Base-by-base conservation (phyloP, 345 rosid species). In the Syzygium jambos region DNA sequence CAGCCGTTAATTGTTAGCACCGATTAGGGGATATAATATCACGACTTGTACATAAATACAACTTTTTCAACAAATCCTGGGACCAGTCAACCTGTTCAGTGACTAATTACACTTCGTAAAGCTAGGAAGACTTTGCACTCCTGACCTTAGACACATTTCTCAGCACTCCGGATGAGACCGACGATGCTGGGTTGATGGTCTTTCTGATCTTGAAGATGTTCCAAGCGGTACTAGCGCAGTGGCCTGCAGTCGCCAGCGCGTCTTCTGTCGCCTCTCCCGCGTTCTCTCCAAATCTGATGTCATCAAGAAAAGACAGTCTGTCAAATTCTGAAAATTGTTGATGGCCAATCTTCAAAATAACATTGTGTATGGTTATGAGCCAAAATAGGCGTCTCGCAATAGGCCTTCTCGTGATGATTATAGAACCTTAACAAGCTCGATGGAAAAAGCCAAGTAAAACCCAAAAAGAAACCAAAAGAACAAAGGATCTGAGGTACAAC, bases 191-290 rank as follows among this genome's bases (percentile, higher is more conserved):
- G 90, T 88, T 88, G 17, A 95, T 84, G 86, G 97, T 95, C 90
- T 94, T 96, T 78, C 99, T 91, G 87, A 97, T 92, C 92, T 95
- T 94, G 87, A 97, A 91, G 15, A 96, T 86, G 87, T 96, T 97
- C 98, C 97, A 95, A 84, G 96, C 95, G 43, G 96, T 86, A 5
- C 91, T 63, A 0, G 94, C 94, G 61, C 94, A 93, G 68, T 96
- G 98, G 4, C 99, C 99, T 14, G 95, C 96, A 7, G 98, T 94
- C 46, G 94, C 99, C 34, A 96, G 91, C 55, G 84, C 98, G 84
- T 97, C 95, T 85, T 86, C 95, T 0, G 98, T 92, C 1, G 97
- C 96, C 93, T 95, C 97, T 56, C 98, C 99, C 1, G 98, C 98
- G 53, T 86, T 93, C 90, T 96, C 98, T 2, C 99, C 99, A 41